Conservation (phyloP, 2,329 filamentous ascomycete genomes). For the Dendryphion nanum region DNA sequence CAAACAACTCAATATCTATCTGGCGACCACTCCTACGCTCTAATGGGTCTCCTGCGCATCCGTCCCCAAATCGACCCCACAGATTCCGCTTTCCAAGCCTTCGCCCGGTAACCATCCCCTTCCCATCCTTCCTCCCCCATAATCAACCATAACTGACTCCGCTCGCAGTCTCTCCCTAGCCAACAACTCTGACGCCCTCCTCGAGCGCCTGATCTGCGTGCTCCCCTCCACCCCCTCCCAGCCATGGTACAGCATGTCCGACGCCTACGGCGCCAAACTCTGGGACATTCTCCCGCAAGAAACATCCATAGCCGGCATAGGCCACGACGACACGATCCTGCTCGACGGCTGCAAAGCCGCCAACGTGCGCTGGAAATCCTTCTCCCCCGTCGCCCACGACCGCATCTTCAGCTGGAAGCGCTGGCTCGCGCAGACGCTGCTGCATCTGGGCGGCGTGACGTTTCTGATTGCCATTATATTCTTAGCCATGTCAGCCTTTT, state of each 20-base stretch:
- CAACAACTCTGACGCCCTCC: slow-evolving; percentile 46
- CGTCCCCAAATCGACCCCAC: no score
- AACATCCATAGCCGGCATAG: slow-evolving; percentile 42
- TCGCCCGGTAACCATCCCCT: no score
- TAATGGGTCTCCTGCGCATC: no score
- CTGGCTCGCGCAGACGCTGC: slow-evolving; percentile 13
- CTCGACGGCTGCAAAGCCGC: slow-evolving; percentile 44
- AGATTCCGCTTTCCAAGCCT: no score
- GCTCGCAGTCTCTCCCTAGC: slow-evolving; percentile 45
- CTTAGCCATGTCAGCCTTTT: slow-evolving; percentile 8
- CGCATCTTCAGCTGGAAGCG: slow-evolving; percentile 28
- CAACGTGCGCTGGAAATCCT: slow-evolving; percentile 45
- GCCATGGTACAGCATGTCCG: slow-evolving; percentile 43
- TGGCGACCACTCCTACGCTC: no score
- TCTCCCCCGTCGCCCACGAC: slow-evolving; percentile 33
- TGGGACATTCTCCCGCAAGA: slow-evolving; percentile 46
- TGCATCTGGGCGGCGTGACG: slow-evolving; percentile 17
- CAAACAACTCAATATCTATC: no score
- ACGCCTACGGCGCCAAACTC: slow-evolving; percentile 43
- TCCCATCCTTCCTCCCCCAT: no score
- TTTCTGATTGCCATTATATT: slow-evolving; percentile 17
- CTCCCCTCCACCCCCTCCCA: slow-evolving; percentile 32
- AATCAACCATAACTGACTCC: no score
- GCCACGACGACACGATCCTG: slow-evolving; percentile 44
- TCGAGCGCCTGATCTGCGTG: slow-evolving; percentile 48